Conservation (phyloP, 192 early-diverging fungal species). For the Rhizoclosmatium sp. region DNA sequence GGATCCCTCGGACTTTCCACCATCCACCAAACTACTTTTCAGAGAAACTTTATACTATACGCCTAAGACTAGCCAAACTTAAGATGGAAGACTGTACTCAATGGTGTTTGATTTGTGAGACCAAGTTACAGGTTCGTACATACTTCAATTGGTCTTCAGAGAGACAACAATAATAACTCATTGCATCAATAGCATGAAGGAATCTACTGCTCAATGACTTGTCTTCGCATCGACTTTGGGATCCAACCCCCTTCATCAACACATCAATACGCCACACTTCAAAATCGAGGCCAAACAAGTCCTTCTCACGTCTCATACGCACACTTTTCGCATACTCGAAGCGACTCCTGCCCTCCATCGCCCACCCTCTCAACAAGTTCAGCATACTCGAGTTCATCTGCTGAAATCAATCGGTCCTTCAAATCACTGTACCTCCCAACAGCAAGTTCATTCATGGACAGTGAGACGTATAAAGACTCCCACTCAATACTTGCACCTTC, state of each 20-base stretch:
- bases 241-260: background rate
- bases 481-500: conserved; percentile 5
- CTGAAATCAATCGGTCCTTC: too few species aligned
- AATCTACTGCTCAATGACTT: conserved; percentile 12
- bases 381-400: background rate
- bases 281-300: background rate
- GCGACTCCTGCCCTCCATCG: background rate
- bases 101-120: conserved; percentile 4
- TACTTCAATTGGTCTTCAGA: too few species aligned
- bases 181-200: conserved; percentile 10
- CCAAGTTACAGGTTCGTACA: too few species aligned
- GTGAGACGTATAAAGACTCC: too few species aligned
- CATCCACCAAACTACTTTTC: too few species aligned
- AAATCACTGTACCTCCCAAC: too few species aligned
- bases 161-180: too few species aligned
- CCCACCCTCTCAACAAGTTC: background rate
- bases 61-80: background rate
- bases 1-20: too few species aligned
- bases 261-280: background rate
- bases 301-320: background rate
- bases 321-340: background rate
- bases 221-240: background rate
- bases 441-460: too few species aligned
- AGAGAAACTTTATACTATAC: too few species aligned
- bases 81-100: conserved; percentile 12